phyloP scores from a whole-genome alignment of 2,329 filamentous ascomycete genomes.

The Thielaviopsis populi region DNA sequence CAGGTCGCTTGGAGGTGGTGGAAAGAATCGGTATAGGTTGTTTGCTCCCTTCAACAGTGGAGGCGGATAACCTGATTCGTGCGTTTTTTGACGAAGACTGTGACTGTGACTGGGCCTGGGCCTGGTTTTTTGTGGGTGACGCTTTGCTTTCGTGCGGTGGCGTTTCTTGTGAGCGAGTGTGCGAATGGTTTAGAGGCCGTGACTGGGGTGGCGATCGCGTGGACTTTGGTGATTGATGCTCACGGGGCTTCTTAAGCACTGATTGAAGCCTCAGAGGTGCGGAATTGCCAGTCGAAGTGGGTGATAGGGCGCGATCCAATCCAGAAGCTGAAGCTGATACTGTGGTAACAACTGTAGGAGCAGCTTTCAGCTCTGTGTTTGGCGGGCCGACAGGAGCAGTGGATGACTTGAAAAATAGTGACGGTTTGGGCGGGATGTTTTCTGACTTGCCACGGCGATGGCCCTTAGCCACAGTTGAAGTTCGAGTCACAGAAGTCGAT shows the following conservation, averaged over 20 bases:
- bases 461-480: slow-evolving; percentile 19
- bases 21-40: slow-evolving; percentile 13
- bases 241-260: slow-evolving; percentile 12
- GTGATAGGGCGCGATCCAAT: slow-evolving; percentile 18
- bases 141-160: not conserved
- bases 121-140: not conserved
- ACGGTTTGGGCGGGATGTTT: slow-evolving; percentile 13
- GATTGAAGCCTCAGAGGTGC: slow-evolving; percentile 14
- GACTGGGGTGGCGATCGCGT: slow-evolving; percentile 16
- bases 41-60: slow-evolving; percentile 18
- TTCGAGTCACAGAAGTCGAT: slow-evolving; percentile 28
- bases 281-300: slow-evolving; percentile 18
- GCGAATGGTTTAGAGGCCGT: not conserved
- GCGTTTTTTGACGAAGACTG: slow-evolving; percentile 15
- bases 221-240: slow-evolving; percentile 18
- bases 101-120: slow-evolving; percentile 4
- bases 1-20: slow-evolving; percentile 23
- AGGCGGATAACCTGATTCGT: slow-evolving; percentile 22
- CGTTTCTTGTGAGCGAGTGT: not conserved
- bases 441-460: slow-evolving; percentile 15
- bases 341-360: slow-evolving; percentile 9
- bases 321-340: slow-evolving; percentile 13
- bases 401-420: slow-evolving; percentile 6
- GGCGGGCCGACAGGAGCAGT: slow-evolving; percentile 1
- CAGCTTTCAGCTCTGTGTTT: not conserved